phyloP scores from a whole-genome alignment of 768 basidiomycete species.

The Kwoniella pini region DNA sequence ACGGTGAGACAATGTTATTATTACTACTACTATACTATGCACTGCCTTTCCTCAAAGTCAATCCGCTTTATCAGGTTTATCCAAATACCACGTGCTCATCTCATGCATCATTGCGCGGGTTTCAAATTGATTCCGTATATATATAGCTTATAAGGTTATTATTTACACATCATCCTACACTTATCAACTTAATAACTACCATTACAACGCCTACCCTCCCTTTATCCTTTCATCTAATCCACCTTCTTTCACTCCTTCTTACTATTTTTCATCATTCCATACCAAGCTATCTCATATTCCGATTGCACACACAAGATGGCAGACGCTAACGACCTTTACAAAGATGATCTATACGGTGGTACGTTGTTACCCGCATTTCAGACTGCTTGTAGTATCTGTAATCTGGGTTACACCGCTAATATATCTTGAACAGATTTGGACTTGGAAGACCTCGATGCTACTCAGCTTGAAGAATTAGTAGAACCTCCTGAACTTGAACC shows the following conservation, averaged over 20 bases:
- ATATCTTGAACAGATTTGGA: constrained; percentile 31
- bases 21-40: not conserved
- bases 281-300: too few species aligned
- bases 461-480: constrained; percentile 54
- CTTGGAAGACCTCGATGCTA: constrained; percentile 45
- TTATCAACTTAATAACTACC: not conserved
- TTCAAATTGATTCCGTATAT: too few species aligned
- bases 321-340: constrained; percentile 52
- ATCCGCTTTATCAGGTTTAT: constrained; percentile 4
- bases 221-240: not conserved
- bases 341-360: constrained; percentile 90
- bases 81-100: too few species aligned
- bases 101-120: too few species aligned
- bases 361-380: constrained; percentile 40
- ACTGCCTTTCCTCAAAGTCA: constrained; percentile 8
- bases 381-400: too few species aligned
- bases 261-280: not conserved
- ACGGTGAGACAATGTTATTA: not conserved
- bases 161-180: constrained; percentile 5
- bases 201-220: not conserved
- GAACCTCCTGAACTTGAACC: constrained; percentile 65
- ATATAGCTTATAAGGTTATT: too few species aligned
- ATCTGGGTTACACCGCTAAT: not conserved
- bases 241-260: not conserved
- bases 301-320: constrained; percentile 27